Evolutionary conservation across 1,284 basidiomycete genomes (phyloP).

Genomic region (Hypsizygus ulmarius): DNA sequence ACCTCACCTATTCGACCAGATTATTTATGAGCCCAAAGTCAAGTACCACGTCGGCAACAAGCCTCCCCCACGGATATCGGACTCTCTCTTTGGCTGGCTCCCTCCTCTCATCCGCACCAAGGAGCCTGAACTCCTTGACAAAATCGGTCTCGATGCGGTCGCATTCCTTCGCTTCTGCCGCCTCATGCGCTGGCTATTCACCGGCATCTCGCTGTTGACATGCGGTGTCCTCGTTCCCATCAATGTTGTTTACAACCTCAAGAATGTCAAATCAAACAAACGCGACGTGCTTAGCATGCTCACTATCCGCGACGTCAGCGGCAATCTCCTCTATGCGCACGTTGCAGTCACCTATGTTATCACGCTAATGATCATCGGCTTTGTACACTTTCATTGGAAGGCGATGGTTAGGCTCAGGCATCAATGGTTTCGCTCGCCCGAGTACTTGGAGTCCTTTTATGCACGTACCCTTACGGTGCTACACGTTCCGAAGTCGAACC

Average conservation of each 20-base stretch:
- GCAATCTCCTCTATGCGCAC: constrained; percentile 70
- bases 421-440: constrained; percentile 74
- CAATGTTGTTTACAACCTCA: constrained; percentile 67
- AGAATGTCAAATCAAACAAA: constrained; percentile 45
- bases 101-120: constrained; percentile 81
- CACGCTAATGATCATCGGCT: constrained; percentile 61
- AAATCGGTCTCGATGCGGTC: constrained; percentile 92
- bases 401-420: constrained; percentile 68
- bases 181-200: constrained; percentile 82
- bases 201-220: constrained; percentile 61
- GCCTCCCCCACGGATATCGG: constrained; percentile 76
- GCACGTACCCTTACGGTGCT: constrained; percentile 77
- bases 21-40: constrained; percentile 80
- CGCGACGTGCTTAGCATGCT: constrained; percentile 71
- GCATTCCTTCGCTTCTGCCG: constrained; percentile 91
- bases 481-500: constrained; percentile 70
- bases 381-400: constrained; percentile 72
- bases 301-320: constrained; percentile 75
- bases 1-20: constrained; percentile 25
- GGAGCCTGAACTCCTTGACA: constrained; percentile 86
- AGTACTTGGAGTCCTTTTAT: constrained; percentile 74
- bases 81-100: constrained; percentile 86
- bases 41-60: constrained; percentile 87
- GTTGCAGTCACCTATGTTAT: constrained; percentile 75
- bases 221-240: constrained; percentile 81